phyloP scores from a whole-genome alignment of 331 rosid genomes.

The Phaseolus coccineus region DNA sequence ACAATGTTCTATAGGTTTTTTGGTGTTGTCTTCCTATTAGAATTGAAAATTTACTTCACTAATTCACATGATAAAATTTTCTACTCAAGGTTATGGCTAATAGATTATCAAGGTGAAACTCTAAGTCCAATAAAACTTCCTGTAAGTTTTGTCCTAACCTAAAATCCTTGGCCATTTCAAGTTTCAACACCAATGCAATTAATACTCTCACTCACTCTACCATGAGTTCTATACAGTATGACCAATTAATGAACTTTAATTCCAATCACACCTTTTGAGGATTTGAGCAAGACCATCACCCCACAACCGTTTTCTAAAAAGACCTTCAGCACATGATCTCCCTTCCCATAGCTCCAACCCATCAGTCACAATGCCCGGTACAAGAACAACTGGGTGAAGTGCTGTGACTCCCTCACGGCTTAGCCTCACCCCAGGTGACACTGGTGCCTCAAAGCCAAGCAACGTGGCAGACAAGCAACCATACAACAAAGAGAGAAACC shows the following conservation, averaged over 20 bases:
- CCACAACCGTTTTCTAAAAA: constrained; percentile 75
- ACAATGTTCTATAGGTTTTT: background rate
- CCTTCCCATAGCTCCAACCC: constrained; percentile 95
- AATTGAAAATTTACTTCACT: background rate
- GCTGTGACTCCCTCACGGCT: constrained; percentile 61
- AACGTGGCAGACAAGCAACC: constrained; percentile 49
- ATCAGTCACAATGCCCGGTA: constrained; percentile 77
- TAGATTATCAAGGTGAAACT: background rate
- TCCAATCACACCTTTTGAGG: constrained; percentile 56
- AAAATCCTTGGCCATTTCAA: constrained; percentile 26
- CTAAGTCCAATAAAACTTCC: background rate
- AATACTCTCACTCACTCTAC: constrained; percentile 2
- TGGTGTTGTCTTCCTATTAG: background rate
- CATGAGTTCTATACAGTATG: background rate
- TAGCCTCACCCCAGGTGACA: constrained; percentile 71
- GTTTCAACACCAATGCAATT: background rate
- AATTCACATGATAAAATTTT: background rate
- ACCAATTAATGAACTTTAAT: background rate
- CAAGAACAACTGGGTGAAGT: constrained; percentile 76
- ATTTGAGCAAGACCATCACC: constrained; percentile 71
- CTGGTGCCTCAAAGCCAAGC: constrained; percentile 54
- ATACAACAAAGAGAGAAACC: constrained; percentile 66
- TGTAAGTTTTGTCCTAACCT: background rate
- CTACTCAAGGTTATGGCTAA: background rate
- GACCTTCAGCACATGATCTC: constrained; percentile 70